Conservation (phyloP, 2,329 filamentous ascomycete genomes). For the Colletotrichum incanum region DNA sequence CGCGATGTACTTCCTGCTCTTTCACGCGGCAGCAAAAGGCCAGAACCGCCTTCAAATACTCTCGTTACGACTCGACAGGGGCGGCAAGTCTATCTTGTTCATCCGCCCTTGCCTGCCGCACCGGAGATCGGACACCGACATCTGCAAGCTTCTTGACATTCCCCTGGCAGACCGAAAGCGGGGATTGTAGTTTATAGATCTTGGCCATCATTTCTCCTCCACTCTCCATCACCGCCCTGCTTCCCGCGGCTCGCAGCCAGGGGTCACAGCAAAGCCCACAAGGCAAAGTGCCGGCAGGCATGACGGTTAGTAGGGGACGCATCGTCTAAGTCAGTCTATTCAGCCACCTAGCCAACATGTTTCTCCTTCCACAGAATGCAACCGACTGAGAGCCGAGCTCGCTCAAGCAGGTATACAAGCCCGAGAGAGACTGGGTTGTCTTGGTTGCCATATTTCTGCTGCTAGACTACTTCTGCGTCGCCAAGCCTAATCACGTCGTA, state of each 20-base stretch:
- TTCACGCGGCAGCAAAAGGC: background rate
- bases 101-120: constrained; percentile 11
- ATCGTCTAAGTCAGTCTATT: background rate
- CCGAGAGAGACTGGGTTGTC: background rate
- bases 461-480: constrained; percentile 5
- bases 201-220: constrained; percentile 19
- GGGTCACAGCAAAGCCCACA: background rate
- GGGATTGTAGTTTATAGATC: constrained; percentile 26
- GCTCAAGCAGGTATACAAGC: background rate
- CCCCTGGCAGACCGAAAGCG: constrained; percentile 29
- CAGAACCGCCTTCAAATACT: constrained; percentile 7
- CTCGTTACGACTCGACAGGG: background rate
- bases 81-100: background rate
- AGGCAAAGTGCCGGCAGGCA: constrained; percentile 20
- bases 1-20: constrained; percentile 5
- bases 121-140: background rate
- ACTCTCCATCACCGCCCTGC: constrained; percentile 1
- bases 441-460: background rate
- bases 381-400: constrained; percentile 1
- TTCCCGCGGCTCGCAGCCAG: background rate
- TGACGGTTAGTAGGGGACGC: background rate
- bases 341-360: background rate
- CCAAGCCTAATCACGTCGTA: constrained; percentile 36
- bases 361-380: background rate
- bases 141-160: background rate